Conservation (phyloP, 2,329 filamentous ascomycete genomes). For the Pyrenochaeta sp. region DNA sequence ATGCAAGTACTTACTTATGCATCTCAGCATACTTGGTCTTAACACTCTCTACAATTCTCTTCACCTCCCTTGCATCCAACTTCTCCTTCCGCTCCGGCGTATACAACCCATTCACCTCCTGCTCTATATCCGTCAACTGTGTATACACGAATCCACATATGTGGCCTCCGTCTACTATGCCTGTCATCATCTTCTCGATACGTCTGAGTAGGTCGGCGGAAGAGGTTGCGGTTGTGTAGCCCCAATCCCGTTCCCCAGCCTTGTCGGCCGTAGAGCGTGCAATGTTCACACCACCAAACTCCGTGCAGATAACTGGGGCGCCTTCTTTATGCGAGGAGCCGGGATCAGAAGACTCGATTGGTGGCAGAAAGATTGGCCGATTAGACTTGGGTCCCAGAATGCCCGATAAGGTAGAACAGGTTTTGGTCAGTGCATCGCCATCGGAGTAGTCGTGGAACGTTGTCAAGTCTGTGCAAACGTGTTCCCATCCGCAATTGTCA, state of each 20-base stretch:
- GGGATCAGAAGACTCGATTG: slow-evolving; percentile 45
- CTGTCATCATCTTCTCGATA: slow-evolving; percentile 67
- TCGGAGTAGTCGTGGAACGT: slow-evolving; percentile 76
- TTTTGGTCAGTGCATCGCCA: slow-evolving; percentile 62
- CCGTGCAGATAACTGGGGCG: slow-evolving; percentile 70
- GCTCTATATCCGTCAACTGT: slow-evolving; percentile 70
- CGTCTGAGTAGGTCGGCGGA: slow-evolving; percentile 66
- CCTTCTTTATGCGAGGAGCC: slow-evolving; percentile 62
- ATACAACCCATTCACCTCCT: slow-evolving; percentile 74
- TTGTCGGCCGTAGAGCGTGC: slow-evolving; percentile 54
- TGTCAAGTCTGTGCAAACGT: slow-evolving; percentile 69
- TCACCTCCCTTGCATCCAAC: slow-evolving; percentile 65
- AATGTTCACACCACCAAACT: slow-evolving; percentile 75
- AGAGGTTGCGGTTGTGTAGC: slow-evolving; percentile 72
- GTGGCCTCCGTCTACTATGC: slow-evolving; percentile 64
- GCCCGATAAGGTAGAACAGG: slow-evolving; percentile 61
- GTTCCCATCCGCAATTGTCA: slow-evolving; percentile 77
- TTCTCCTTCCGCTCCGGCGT: slow-evolving; percentile 68
- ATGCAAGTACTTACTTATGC: slow-evolving; percentile 17
- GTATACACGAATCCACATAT: slow-evolving; percentile 73
- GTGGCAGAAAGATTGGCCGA: slow-evolving; percentile 63
- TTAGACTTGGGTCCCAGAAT: slow-evolving; percentile 64
- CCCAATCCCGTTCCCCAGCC: slow-evolving; percentile 61
- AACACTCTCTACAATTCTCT: slow-evolving; percentile 63
- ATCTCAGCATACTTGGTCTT: slow-evolving; percentile 29